Conservation (phyloP, 805 yeast genomes). For the Metschnikowia peoriensis region DNA sequence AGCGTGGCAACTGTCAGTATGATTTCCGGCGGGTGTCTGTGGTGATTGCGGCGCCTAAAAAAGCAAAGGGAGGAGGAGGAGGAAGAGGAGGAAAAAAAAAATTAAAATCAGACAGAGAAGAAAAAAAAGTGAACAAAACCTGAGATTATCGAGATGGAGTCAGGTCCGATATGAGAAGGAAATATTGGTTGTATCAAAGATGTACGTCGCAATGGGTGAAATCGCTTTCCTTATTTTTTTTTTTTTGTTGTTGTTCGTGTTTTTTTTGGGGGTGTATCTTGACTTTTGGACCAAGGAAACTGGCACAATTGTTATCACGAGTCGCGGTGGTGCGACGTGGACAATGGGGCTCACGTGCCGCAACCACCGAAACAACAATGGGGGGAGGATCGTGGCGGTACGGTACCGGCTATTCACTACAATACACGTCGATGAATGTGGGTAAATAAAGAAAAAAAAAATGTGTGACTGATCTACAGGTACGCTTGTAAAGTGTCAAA, state of each 20-base stretch:
- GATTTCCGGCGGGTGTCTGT: neutral
- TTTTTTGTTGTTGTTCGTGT: neutral
- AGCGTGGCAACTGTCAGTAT: neutral
- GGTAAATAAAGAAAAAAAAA: no score
- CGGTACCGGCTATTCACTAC: no score
- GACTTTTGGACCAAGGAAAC: neutral
- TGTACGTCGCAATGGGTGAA: neutral
- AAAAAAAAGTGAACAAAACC: neutral
- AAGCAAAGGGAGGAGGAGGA: neutral
- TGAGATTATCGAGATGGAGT: neutral
- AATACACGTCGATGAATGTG: no score
- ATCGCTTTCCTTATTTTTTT: no score
- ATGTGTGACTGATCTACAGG: no score
- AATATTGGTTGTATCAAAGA: neutral
- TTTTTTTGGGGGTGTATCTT: neutral
- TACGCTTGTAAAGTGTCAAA: no score
- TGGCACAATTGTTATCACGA: constrained; percentile 11
- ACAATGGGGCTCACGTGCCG: constrained; percentile 11
- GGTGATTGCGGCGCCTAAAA: neutral
- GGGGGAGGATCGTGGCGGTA: no score
- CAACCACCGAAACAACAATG: neutral
- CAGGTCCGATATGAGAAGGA: neutral
- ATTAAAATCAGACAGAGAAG: neutral
- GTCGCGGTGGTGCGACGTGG: constrained; percentile 11
- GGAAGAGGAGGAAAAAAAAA: neutral